Evolutionary conservation across 306 rosid species (phyloP), one percentile per base, ranked within the genome.

Genomic region (Dryas octopetala): DNA sequence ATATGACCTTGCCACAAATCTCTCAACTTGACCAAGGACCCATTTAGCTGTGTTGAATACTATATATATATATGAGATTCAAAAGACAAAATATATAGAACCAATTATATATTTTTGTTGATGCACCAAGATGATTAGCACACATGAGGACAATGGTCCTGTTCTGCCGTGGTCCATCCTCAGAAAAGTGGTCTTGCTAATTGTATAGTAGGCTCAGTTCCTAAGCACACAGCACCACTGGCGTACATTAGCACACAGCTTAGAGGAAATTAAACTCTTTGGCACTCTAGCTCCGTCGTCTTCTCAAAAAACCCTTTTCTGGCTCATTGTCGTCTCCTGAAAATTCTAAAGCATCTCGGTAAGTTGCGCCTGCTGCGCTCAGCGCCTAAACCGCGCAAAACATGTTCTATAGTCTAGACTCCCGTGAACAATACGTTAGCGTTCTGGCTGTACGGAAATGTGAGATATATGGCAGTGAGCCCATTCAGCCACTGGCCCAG

Each of bases 311-410:
- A 69, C 62, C 59, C 53, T 53, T 71, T 45, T 60, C 32, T 58
- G 52, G 40, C 23, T 59, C 32, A 5, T 43, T 81, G 86, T 76
- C 73, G 40, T 76, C 54, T 77, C 84, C 70, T 46, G 44, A n/a
- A 32, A 13, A 62, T 60, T 45, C 76, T 67, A 45, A 54, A 40
- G 43, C 28, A 60, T 66, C 70, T 67, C 47, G 76, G 84, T 83
- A 85, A 85, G 73, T 68, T 81, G 88, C 80, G 72, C 86, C 59
- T 76, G 32, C 77, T 9, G 11, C 10, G 74, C 82, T 76, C 80
- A 48, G 79, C 76, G 40, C 68, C 67, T 76, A 57, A 70, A 9
- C 70, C 70, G 58, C 55, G 44, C 16, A 76, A 74, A 63, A 52
- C 40, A 40, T 59, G 23, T 45, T 62, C 69, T 70, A 7, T 58